These are phyloP conservation scores for Fusarium sp. DNA, from an alignment of 2,329 filamentous ascomycete species.

Conservation along the genomic window DNA sequence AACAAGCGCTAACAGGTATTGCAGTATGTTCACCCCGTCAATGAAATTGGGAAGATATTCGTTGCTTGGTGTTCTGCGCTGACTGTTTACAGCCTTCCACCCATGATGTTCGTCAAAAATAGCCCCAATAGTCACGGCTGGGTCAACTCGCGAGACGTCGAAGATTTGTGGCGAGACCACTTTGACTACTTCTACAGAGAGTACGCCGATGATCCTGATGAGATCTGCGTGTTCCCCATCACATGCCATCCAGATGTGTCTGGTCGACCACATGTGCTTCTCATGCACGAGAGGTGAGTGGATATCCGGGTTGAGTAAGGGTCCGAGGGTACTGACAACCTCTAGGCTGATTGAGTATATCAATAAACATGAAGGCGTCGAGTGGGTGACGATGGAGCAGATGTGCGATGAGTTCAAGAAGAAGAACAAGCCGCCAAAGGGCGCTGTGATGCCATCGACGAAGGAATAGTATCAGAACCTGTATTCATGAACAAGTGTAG, in stretches of 20 bases:
- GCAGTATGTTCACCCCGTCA: background rate
- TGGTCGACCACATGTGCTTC: constrained; percentile 77
- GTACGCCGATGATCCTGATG: constrained; percentile 59
- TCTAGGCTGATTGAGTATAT: constrained; percentile 72
- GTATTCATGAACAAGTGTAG: background rate
- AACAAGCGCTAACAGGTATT: background rate
- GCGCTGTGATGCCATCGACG: constrained; percentile 59
- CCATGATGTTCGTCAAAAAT: constrained; percentile 80
- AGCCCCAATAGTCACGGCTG: constrained; percentile 75
- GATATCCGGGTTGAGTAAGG: fast-evolving
- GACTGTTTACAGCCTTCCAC: constrained; percentile 59
- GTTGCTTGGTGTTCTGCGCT: background rate
- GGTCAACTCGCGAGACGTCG: constrained; percentile 69
- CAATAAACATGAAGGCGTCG: constrained; percentile 70
- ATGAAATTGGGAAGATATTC: fast-evolving
- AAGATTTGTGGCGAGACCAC: constrained; percentile 75
- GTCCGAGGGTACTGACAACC: background rate
- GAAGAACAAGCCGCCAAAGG: constrained; percentile 69
- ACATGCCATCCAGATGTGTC: constrained; percentile 82
- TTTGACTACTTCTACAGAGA: constrained; percentile 83
- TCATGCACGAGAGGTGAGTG: constrained; percentile 73
- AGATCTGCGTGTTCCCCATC: constrained; percentile 82
- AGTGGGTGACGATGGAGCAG: constrained; percentile 78
- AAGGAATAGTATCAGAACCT: background rate
- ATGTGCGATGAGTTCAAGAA: constrained; percentile 81